A percentile compares a stretch with the other conserved stretches of the same genome.
phyloP scores from a whole-genome alignment of 2,329 filamentous ascomycete genomes.

The Alternaria sp. region DNA sequence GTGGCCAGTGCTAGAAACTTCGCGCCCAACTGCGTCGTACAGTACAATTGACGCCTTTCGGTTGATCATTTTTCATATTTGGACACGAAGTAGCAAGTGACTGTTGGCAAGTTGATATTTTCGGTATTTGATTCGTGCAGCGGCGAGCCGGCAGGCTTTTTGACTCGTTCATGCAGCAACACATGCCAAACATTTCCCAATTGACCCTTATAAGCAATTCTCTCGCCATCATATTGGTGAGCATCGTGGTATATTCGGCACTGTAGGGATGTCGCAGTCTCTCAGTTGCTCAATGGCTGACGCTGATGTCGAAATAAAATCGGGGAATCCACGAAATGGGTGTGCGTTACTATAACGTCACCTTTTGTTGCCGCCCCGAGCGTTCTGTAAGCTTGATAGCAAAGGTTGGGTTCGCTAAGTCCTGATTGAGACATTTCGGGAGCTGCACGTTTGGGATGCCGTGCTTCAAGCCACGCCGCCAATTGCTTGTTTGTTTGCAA shows the following conservation, averaged over 20 bases:
- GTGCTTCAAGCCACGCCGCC: slow-evolving; percentile 30
- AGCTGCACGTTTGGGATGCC: slow-evolving; percentile 17
- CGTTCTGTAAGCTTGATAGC: background rate
- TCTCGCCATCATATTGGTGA: slow-evolving; percentile 2
- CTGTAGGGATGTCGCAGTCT: slow-evolving; percentile 4
- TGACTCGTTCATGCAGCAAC: background rate
- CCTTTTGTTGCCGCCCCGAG: background rate
- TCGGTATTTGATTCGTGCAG: background rate
- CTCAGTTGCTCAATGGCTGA: slow-evolving; percentile 1
- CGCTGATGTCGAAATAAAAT: background rate
- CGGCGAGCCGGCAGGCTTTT: too few species aligned
- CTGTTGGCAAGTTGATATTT: background rate
- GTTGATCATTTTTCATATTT: background rate
- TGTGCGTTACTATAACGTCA: background rate
- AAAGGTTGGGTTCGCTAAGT: background rate
- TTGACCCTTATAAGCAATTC: slow-evolving; percentile 8
- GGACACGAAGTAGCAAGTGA: background rate
- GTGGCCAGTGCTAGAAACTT: background rate
- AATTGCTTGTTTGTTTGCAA: slow-evolving; percentile 34
- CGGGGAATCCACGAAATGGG: background rate
- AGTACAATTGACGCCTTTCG: background rate
- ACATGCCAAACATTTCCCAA: background rate
- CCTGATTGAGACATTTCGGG: slow-evolving; percentile 5
- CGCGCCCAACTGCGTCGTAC: background rate
- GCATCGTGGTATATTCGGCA: background rate